These are phyloP conservation scores for Coprinopsis cinerea DNA, from an alignment of 768 basidiomycete species.

Conservation along the genomic window DNA sequence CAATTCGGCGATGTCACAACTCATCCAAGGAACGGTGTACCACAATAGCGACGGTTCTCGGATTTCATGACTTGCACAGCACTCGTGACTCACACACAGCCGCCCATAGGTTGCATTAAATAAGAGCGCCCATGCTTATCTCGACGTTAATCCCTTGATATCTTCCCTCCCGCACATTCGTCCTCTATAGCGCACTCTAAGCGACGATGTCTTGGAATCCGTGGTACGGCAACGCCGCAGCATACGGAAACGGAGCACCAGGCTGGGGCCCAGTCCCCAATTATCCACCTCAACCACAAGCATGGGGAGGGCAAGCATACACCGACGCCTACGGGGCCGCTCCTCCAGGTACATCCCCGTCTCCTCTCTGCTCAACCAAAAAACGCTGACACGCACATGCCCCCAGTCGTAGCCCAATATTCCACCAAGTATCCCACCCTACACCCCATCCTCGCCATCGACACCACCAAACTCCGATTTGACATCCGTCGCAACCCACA, in stretches of 20 bases:
- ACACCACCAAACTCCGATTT: slow-evolving; percentile 43
- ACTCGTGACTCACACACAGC: too few relatives aligned
- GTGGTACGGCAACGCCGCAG: neutral
- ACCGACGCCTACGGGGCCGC: slow-evolving; percentile 6
- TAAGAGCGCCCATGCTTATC: neutral
- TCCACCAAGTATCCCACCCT: slow-evolving; percentile 43
- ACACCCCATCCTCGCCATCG: slow-evolving; percentile 48
- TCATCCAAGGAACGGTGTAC: too few relatives aligned
- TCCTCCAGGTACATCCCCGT: slow-evolving; percentile 4
- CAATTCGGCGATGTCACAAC: too few relatives aligned
- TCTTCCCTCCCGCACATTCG: neutral
- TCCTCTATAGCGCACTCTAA: neutral
- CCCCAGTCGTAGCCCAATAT: slow-evolving; percentile 1
- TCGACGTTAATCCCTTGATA: neutral
- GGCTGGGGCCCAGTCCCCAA: neutral
- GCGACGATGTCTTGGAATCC: neutral
- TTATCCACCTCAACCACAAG: neutral
- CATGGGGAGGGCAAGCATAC: slow-evolving; percentile 5
- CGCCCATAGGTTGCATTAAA: too few relatives aligned
- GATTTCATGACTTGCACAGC: too few relatives aligned
- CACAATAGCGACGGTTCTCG: too few relatives aligned
- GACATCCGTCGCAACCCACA: slow-evolving; percentile 41
- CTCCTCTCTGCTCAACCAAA: neutral
- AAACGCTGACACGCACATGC: neutral
- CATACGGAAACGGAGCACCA: neutral